These are phyloP conservation scores for Papiliotrema laurentii DNA, from an alignment of 1,284 basidiomycete species.

Conservation along the genomic window DNA sequence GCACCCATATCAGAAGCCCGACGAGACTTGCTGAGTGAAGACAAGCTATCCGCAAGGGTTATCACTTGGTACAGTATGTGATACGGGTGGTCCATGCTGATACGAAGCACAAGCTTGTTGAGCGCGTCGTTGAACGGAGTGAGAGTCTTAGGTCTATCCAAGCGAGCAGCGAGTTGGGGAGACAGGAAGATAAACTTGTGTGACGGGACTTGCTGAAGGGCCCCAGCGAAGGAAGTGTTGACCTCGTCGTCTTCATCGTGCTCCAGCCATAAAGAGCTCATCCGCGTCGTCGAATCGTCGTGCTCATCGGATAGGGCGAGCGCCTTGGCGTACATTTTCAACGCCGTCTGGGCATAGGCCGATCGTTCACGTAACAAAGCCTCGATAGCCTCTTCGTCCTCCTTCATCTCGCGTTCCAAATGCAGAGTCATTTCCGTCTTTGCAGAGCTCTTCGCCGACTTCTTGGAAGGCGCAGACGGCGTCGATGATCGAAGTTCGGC, in stretches of 20 bases:
- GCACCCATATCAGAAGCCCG: constrained; percentile 7
- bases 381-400: constrained; percentile 52
- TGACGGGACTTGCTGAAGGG: constrained; percentile 61
- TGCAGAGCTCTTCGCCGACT: background rate
- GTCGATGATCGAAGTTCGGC: constrained; percentile 24
- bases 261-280: constrained; percentile 84
- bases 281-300: constrained; percentile 72
- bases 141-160: constrained; percentile 54
- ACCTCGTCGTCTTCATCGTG: constrained; percentile 56
- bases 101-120: constrained; percentile 62
- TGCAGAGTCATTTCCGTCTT: constrained; percentile 45
- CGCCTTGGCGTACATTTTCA: constrained; percentile 77
- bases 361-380: constrained; percentile 60
- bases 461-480: background rate
- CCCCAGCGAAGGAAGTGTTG: constrained; percentile 50
- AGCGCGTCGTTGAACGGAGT: constrained; percentile 61
- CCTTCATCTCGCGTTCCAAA: constrained; percentile 54
- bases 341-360: constrained; percentile 66
- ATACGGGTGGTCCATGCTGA: constrained; percentile 88
- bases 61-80: constrained; percentile 89
- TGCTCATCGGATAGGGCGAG: constrained; percentile 65
- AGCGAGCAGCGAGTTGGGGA: constrained; percentile 85
- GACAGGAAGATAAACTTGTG: constrained; percentile 85
- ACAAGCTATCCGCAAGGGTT: constrained; percentile 50
- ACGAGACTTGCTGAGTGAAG: background rate